A percentile compares a stretch with the other conserved stretches of the same genome.
These are phyloP conservation scores for Pezicula radicicola DNA, from an alignment of 2,329 filamentous ascomycete genomes.

Conservation along the genomic window DNA sequence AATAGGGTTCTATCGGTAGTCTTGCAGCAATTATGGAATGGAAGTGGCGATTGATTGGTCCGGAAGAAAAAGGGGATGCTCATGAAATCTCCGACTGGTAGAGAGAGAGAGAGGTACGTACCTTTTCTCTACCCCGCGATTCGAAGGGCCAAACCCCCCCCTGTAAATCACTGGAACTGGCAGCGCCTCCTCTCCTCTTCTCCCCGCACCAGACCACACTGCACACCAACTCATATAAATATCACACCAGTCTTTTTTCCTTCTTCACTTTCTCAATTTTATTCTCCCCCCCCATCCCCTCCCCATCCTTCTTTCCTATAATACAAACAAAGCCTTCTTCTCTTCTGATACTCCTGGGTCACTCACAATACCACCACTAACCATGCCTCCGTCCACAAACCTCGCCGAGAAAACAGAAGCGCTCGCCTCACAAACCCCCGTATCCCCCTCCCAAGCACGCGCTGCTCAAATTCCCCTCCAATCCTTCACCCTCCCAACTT, in stretches of 20 bases:
- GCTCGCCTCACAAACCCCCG: constrained; percentile 10
- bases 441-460: constrained; percentile 24
- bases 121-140: no score
- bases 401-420: constrained; percentile 10
- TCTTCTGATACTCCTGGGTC: neutral
- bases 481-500: constrained; percentile 40
- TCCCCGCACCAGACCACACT: no score
- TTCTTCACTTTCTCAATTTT: no score
- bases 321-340: no score
- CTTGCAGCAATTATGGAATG: no score
- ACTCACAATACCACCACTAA: neutral
- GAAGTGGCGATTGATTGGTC: no score
- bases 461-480: constrained; percentile 44
- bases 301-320: neutral
- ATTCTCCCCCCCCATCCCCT: neutral
- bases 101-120: no score
- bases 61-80: no score
- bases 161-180: neutral
- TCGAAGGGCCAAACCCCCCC: neutral
- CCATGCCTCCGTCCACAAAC: constrained; percentile 12
- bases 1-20: no score
- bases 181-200: no score
- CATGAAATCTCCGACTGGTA: no score
- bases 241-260: no score
- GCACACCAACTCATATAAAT: neutral